These are phyloP conservation scores for Nicotiana attenuata DNA, from an alignment of 257 asterid genomes.

Conservation along the genomic window DNA sequence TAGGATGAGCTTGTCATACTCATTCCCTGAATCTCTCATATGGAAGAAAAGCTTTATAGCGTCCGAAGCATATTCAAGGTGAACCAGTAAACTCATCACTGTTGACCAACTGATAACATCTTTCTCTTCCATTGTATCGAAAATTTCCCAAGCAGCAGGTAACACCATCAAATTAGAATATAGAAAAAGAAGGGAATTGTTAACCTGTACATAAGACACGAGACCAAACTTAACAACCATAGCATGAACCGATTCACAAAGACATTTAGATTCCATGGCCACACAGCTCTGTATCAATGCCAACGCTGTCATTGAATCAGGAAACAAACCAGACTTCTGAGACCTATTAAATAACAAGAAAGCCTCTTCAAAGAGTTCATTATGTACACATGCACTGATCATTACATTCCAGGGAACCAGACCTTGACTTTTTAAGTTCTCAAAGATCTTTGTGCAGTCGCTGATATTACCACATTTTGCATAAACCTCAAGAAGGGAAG, in stretches of 20 bases:
- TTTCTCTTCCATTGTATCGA: constrained; percentile 12
- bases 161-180: constrained; percentile 17
- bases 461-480: constrained; percentile 8
- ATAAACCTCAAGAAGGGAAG: constrained; percentile 15
- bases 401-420: constrained; percentile 22
- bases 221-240: constrained; percentile 4
- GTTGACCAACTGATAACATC: constrained; percentile 25
- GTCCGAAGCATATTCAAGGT: constrained; percentile 13
- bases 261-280: background rate
- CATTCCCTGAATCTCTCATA: background rate
- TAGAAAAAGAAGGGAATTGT: constrained; percentile 18
- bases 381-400: constrained; percentile 15
- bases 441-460: constrained; percentile 12
- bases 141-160: background rate
- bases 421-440: background rate
- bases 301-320: constrained; percentile 9
- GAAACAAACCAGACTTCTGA: constrained; percentile 6
- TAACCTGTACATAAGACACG: background rate
- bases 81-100: constrained; percentile 14
- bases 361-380: constrained; percentile 10
- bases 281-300: constrained; percentile 9
- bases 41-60: constrained; percentile 14
- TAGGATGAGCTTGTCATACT: constrained; percentile 10
- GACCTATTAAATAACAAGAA: constrained; percentile 9
- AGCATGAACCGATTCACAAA: constrained; percentile 20